A percentile compares a stretch with the other conserved stretches of the same genome.
Evolutionary conservation across 306 rosid genomes (phyloP).

Genomic region (Pyrus pyrifolia): DNA sequence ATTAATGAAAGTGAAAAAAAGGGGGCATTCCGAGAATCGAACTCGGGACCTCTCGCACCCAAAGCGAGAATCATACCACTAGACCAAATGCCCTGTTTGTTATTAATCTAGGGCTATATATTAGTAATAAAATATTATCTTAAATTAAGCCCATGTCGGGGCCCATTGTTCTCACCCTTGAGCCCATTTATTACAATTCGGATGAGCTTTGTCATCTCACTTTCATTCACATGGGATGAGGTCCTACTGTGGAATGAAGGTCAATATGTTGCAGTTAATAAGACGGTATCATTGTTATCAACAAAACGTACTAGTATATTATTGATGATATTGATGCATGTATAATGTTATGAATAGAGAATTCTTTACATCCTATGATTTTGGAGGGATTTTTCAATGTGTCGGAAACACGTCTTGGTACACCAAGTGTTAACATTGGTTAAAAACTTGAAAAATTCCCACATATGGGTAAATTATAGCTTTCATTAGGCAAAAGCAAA

Average conservation of each 20-base stretch:
- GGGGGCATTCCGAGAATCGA: constrained; percentile 27
- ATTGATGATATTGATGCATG: no score
- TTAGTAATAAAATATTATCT: neutral
- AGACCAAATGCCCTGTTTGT: constrained; percentile 3
- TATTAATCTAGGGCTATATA: fast-evolving
- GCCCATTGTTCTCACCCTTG: neutral
- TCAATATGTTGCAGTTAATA: neutral
- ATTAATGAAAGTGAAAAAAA: no score
- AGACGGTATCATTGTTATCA: no score
- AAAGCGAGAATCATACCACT: constrained; percentile 12
- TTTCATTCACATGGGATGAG: neutral
- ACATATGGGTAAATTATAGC: neutral
- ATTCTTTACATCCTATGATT: neutral
- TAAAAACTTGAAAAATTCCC: no score
- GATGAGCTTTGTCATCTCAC: neutral
- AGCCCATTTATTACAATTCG: neutral
- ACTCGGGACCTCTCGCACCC: constrained; percentile 23
- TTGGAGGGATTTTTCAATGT: no score
- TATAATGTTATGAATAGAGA: no score
- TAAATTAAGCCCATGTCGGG: neutral
- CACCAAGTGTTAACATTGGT: no score
- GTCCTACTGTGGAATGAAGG: neutral
- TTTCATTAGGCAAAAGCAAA: neutral
- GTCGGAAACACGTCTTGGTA: fast-evolving
- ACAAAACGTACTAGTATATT: no score